These are phyloP conservation scores for Debaryomyces castellii DNA, from an alignment of 805 yeast genomes.

Conservation along the genomic window DNA sequence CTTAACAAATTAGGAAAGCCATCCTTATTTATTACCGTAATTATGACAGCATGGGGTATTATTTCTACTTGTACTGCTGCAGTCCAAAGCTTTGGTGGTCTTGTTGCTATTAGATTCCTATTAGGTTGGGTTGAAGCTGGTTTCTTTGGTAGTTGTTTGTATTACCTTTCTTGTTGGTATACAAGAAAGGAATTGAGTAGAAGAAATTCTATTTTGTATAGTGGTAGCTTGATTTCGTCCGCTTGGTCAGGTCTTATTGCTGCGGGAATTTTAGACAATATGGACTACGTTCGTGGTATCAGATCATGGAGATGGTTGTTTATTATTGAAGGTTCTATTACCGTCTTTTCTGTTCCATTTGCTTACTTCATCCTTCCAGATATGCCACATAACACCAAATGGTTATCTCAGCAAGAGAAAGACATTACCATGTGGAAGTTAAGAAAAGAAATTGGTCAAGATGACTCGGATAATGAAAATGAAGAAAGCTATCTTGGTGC, in stretches of 20 bases:
- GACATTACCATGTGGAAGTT: constrained; percentile 43
- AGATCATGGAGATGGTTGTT: constrained; percentile 58
- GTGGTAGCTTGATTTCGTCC: constrained; percentile 52
- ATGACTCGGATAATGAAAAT: constrained; percentile 35
- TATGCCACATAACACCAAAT: constrained; percentile 50
- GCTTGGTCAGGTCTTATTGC: constrained; percentile 57
- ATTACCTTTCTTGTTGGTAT: constrained; percentile 56
- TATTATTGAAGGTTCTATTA: constrained; percentile 54
- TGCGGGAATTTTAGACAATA: constrained; percentile 48
- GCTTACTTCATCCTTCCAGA: constrained; percentile 52
- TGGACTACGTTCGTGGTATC: constrained; percentile 39
- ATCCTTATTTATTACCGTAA: constrained; percentile 45
- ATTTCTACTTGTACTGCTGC: constrained; percentile 50
- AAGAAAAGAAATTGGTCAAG: constrained; percentile 39
- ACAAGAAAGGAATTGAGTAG: constrained; percentile 48
- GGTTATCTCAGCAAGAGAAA: constrained; percentile 44
- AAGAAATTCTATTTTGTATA: constrained; percentile 49
- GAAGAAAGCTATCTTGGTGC: constrained; percentile 38
- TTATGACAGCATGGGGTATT: constrained; percentile 54
- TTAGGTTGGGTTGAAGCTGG: constrained; percentile 50
- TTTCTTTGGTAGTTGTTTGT: constrained; percentile 47
- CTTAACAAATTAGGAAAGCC: constrained; percentile 51
- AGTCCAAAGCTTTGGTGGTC: constrained; percentile 42
- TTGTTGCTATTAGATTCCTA: constrained; percentile 46
- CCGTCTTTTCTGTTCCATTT: constrained; percentile 44